Conservation (phyloP, 108 stramenopile genomes). For the Discostella pseudostelligera region DNA sequence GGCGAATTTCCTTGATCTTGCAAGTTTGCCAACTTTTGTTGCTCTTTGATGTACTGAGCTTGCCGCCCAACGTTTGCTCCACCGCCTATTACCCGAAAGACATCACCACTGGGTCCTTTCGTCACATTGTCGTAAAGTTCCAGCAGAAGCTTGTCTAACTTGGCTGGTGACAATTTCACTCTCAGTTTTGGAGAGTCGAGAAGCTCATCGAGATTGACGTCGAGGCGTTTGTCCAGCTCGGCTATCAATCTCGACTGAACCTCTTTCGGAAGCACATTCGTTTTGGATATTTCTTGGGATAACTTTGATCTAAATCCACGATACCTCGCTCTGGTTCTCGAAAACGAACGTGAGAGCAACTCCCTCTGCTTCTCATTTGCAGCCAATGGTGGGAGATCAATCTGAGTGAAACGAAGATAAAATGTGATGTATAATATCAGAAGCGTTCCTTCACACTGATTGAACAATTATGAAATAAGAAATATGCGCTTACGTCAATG, state of each 20-base stretch:
- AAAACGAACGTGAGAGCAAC: slow-evolving; percentile 48
- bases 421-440: neutral
- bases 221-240: slow-evolving; percentile 80
- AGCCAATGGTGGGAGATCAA: slow-evolving; percentile 68
- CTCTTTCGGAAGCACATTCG: slow-evolving; percentile 68
- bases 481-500: slow-evolving; percentile 58
- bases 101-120: slow-evolving; percentile 71
- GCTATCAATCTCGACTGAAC: slow-evolving; percentile 57
- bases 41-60: slow-evolving; percentile 66
- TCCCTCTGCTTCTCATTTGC: slow-evolving; percentile 58
- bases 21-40: slow-evolving; percentile 28
- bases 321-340: slow-evolving; percentile 56
- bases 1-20: slow-evolving; percentile 6
- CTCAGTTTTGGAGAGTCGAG: slow-evolving; percentile 71
- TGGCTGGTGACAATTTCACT: slow-evolving; percentile 83
- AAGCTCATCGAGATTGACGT: slow-evolving; percentile 75
- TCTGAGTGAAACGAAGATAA: slow-evolving; percentile 32
- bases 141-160: slow-evolving; percentile 76
- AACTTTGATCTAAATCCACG: slow-evolving; percentile 64
- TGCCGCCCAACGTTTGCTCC: slow-evolving; percentile 76
- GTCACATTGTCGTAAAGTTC: slow-evolving; percentile 70
- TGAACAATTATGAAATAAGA: neutral
- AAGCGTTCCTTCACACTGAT: neutral
- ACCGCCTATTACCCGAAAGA: slow-evolving; percentile 75
- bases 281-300: slow-evolving; percentile 68